A percentile compares a stretch with the other conserved stretches of the same genome.
phyloP scores from a whole-genome alignment of 192 early-diverging fungal genomes.

The Oehlia diaphana region DNA sequence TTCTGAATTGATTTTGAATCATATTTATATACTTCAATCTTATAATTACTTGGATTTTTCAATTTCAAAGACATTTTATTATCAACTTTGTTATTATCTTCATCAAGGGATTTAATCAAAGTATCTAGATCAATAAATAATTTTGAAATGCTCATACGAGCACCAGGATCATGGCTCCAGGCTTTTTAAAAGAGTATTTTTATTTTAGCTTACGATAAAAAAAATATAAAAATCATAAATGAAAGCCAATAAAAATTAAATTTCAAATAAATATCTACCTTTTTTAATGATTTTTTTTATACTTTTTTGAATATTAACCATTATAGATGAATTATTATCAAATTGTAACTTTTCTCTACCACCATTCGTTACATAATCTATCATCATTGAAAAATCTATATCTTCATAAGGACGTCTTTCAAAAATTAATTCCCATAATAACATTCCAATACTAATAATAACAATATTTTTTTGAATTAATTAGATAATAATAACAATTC shows the following conservation, averaged over 20 bases:
- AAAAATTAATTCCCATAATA: constrained; percentile 5
- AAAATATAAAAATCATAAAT: no score
- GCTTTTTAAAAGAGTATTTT: not conserved
- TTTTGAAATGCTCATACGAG: constrained; percentile 1
- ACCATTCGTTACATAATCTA: not conserved
- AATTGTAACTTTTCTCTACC: not conserved
- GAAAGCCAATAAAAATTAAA: not conserved
- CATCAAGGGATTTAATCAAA: not conserved
- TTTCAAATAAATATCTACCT: not conserved
- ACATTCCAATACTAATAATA: not conserved
- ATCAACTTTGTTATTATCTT: no score
- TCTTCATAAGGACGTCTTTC: constrained; percentile 8
- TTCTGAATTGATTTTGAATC: not conserved
- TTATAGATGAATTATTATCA: not conserved
- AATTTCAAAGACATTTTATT: no score
- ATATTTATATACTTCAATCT: no score
- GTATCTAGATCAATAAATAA: constrained; percentile 9
- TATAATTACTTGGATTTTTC: no score
- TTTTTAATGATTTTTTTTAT: not conserved
- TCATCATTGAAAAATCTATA: not conserved
- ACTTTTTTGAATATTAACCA: not conserved
- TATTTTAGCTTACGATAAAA: no score
- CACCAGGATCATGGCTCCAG: not conserved
- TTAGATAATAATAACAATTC: no score
- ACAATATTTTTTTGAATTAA: no score